phyloP scores from a whole-genome alignment of 805 yeast genomes.

The Candida parachauliodes region DNA sequence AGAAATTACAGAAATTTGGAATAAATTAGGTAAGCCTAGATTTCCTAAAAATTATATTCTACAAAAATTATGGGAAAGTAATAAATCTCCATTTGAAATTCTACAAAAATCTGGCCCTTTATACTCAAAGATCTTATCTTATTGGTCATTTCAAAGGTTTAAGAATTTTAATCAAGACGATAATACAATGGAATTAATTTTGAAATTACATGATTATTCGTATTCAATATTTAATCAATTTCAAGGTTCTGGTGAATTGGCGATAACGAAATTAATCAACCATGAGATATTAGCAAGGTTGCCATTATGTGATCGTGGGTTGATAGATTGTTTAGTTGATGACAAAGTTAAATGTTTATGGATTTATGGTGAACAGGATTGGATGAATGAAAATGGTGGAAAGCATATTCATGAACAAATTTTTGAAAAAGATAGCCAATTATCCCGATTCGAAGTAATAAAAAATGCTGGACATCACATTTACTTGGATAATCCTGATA shows the following conservation, averaged over 20 bases:
- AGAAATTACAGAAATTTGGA: slow-evolving; percentile 23
- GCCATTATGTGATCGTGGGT: slow-evolving; percentile 40
- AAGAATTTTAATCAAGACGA: slow-evolving; percentile 23
- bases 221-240: slow-evolving; percentile 41
- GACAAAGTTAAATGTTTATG: slow-evolving; percentile 25
- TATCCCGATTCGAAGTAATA: slow-evolving; percentile 20
- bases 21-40: slow-evolving; percentile 31
- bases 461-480: slow-evolving; percentile 42
- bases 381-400: slow-evolving; percentile 43
- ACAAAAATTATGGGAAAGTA: slow-evolving; percentile 34
- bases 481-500: slow-evolving; percentile 37
- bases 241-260: slow-evolving; percentile 43
- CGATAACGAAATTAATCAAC: slow-evolving; percentile 38
- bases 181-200: slow-evolving; percentile 19
- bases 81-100: slow-evolving; percentile 37
- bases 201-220: slow-evolving; percentile 38
- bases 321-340: slow-evolving; percentile 24
- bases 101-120: slow-evolving; percentile 37
- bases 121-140: slow-evolving; percentile 37
- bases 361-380: slow-evolving; percentile 42
- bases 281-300: slow-evolving; percentile 37
- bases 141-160: slow-evolving; percentile 40
- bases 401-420: slow-evolving; percentile 27
- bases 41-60: slow-evolving; percentile 32
- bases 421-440: slow-evolving; percentile 12